Evolutionary conservation across 352 stramenopile genomes (phyloP).

Genomic region (Phytophthora meadii): DNA sequence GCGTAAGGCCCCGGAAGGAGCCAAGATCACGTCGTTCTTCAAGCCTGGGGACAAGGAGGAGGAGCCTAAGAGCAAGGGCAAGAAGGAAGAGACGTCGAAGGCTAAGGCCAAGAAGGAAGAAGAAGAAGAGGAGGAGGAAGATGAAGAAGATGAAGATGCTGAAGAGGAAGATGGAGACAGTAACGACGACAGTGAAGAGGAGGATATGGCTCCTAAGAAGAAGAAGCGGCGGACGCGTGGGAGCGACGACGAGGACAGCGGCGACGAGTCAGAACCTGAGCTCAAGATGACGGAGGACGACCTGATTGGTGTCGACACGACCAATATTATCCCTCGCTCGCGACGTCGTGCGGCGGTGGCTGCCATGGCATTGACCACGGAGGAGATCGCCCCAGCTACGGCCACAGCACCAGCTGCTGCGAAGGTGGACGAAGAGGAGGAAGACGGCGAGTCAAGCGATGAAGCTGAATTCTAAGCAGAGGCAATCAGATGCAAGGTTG

Average conservation of each 20-base stretch:
- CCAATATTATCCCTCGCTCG: constrained; percentile 87
- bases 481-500: constrained; percentile 5
- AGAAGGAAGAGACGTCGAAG: constrained; percentile 34
- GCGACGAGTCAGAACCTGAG: constrained; percentile 71
- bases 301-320: constrained; percentile 82
- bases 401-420: constrained; percentile 16
- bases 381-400: constrained; percentile 49
- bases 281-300: constrained; percentile 90
- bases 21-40: constrained; percentile 43
- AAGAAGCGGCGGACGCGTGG: constrained; percentile 79
- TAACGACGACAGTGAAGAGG: constrained; percentile 48
- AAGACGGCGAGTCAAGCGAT: constrained; percentile 85
- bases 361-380: constrained; percentile 69
- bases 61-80: constrained; percentile 46
- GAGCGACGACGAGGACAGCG: constrained; percentile 66
- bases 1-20: constrained; percentile 47
- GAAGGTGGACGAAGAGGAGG: constrained; percentile 27
- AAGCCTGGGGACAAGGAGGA: constrained; percentile 29
- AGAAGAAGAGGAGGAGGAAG: constrained; percentile 50
- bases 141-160: constrained; percentile 58
- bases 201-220: constrained; percentile 60
- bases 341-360: constrained; percentile 75
- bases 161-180: constrained; percentile 57
- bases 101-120: constrained; percentile 23
- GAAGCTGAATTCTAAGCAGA: constrained; percentile 84